Evolutionary conservation across 1,284 basidiomycete species (phyloP), one percentile per base, ranked within the genome.

Genomic region (Ceratobasidium sp.): DNA sequence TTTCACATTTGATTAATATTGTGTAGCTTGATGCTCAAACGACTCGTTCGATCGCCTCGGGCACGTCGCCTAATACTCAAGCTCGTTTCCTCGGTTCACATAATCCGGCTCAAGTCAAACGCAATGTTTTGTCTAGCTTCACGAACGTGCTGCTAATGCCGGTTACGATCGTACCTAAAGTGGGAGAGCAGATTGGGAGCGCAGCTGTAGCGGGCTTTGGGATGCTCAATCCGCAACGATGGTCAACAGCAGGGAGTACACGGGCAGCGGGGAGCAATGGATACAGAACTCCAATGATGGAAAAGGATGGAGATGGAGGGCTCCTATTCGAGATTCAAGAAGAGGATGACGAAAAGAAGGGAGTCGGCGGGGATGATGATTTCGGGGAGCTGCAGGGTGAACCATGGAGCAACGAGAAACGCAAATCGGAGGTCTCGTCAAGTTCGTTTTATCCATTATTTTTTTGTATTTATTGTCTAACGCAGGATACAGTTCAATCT

Each of bases 91-190:
- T 97, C 2, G 84, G 86, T 3, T 92, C 95, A 0, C 87, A 91
- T 60, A 97, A 98, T 77, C 95, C 96, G 0, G 94, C 95, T 0
- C 89, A 91, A 74, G 89, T 97, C 72, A 99, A 99, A 79, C 89
- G 94, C 23, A 97, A 92, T 75, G 93, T 98, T 12, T 85, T 99
- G 1, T 91, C 93, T 0, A 93, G 93, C 0, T 98, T 99, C 81
- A 93, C 93, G 10, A 91, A 93, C 73, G 89, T 95, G 0, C 87
- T 99, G 0, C 83, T 98, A 0, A 84, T 98, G 0, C 97, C 97
- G 0, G 97, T 98, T 21, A 97, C 95, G 0, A 97, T 98, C 76
- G 96, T 98, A 0, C 97, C 97, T 0, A 88, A 93, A 9, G 88
- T 89, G 4, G 89, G 90, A 45, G 82, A 81, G 0, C 83, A 82